Conservation (phyloP, 1,284 basidiomycete genomes). For the Fereydounia khargensis region DNA sequence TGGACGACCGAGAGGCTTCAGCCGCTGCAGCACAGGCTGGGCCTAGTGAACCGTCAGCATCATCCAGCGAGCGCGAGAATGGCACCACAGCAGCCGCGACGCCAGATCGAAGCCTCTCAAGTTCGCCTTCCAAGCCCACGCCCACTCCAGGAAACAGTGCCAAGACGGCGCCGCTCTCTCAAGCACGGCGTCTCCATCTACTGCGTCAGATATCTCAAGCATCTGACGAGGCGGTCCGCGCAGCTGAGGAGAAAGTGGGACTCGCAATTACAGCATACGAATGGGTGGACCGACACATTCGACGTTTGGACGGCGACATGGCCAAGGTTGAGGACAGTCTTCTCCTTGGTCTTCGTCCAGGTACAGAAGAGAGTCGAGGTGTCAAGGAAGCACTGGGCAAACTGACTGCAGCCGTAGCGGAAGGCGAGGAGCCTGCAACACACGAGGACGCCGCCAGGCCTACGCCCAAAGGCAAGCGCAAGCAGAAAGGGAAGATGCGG, state of each 20-base stretch:
- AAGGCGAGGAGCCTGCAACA: slow-evolving; percentile 1
- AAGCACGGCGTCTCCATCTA: slow-evolving; percentile 5
- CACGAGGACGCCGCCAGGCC: not conserved
- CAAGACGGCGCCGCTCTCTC: no score
- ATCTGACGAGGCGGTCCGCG: slow-evolving; percentile 41
- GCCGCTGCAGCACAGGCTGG: no score
- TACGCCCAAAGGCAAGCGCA: slow-evolving; percentile 14
- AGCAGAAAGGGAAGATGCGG: no score
- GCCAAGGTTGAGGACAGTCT: slow-evolving; percentile 44
- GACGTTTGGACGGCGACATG: slow-evolving; percentile 61
- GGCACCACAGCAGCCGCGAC: no score
- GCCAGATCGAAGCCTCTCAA: no score
- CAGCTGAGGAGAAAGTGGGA: slow-evolving; percentile 61
- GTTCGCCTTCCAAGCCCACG: no score
- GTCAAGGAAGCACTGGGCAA: no score
- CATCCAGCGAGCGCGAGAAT: no score
- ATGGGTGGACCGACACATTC: slow-evolving; percentile 61
- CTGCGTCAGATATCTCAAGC: slow-evolving; percentile 16
- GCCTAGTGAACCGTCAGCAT: no score
- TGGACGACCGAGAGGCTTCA: no score
- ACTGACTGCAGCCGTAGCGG: slow-evolving; percentile 9
- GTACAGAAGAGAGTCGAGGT: slow-evolving; percentile 34
- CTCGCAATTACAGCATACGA: slow-evolving; percentile 62
- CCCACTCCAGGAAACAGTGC: no score
- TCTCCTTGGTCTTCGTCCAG: slow-evolving; percentile 36